Evolutionary conservation across 2,329 filamentous ascomycete species (phyloP).

Genomic region (Amesomyces nigricolor): DNA sequence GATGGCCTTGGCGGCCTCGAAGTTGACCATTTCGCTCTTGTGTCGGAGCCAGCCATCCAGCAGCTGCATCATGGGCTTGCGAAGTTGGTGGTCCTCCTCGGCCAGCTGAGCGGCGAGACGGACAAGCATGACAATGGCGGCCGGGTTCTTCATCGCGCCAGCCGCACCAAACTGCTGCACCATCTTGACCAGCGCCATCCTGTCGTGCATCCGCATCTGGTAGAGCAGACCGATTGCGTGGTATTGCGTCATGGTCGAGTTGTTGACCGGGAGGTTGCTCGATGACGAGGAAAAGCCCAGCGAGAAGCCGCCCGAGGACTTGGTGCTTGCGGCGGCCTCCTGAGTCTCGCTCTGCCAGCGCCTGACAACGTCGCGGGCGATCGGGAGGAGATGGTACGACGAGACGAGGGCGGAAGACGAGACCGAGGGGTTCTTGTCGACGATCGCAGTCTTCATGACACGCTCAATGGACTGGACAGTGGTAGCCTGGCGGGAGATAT

Average conservation of each 20-base stretch:
- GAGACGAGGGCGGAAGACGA: conserved; percentile 94
- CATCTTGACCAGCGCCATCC: conserved; percentile 99
- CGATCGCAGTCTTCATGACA: conserved; percentile 97
- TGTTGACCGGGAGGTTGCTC: conserved; percentile 71
- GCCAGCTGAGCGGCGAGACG: conserved; percentile 88
- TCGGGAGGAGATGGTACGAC: conserved; percentile 94
- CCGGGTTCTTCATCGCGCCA: conserved; percentile 90
- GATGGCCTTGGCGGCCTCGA: conserved; percentile 96
- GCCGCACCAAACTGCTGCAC: conserved; percentile 96
- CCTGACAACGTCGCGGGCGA: conserved; percentile 89
- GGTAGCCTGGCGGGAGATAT: conserved; percentile 56
- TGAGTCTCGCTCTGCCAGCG: conserved; percentile 99
- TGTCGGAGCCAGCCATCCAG: conserved; percentile 94
- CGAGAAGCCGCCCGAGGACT: conserved; percentile 84
- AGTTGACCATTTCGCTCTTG: conserved; percentile 99
- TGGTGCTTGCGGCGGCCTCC: conserved; percentile 85
- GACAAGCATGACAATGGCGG: conserved; percentile 87
- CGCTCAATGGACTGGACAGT: conserved; percentile 97
- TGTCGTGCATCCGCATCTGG: conserved; percentile 94
- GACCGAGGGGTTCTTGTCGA: conserved; percentile 97
- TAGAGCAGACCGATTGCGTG: conserved; percentile 96
- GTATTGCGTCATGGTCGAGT: conserved; percentile 97
- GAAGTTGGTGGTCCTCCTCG: conserved; percentile 81
- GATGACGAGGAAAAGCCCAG: conserved; percentile 84
- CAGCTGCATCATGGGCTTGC: conserved; percentile 95